A percentile compares a stretch with the other conserved stretches of the same genome.
phyloP scores from a whole-genome alignment of 495 filamentous ascomycete species.

The Penicillium coprophilum region DNA sequence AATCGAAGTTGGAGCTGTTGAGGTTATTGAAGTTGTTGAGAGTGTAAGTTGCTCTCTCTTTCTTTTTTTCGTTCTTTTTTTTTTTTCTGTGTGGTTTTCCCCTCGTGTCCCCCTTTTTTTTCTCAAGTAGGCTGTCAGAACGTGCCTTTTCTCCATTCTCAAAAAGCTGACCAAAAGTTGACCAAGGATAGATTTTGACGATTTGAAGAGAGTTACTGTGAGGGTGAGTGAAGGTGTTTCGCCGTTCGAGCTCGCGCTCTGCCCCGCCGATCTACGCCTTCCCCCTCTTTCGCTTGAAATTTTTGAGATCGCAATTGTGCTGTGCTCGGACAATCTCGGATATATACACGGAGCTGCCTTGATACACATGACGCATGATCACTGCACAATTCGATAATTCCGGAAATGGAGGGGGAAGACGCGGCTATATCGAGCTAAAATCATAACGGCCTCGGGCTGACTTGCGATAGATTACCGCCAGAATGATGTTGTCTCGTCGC shows the following conservation, averaged over 20 bases:
- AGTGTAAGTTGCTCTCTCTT: slow-evolving; percentile 19
- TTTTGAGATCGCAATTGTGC: slow-evolving; percentile 5
- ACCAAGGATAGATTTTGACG: slow-evolving; percentile 22
- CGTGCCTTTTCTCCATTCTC: slow-evolving; percentile 35
- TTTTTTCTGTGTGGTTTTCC: slow-evolving; percentile 11
- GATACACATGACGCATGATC: background rate
- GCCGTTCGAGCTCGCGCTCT: slow-evolving; percentile 9
- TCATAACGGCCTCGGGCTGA: slow-evolving; percentile 16
- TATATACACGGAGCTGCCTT: background rate
- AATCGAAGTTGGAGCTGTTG: slow-evolving; percentile 10
- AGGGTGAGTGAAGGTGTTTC: slow-evolving; percentile 33
- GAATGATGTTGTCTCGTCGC: slow-evolving; percentile 94
- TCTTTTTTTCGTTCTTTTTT: slow-evolving; percentile 8
- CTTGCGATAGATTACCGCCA: slow-evolving; percentile 41
- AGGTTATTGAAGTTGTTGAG: slow-evolving; percentile 22
- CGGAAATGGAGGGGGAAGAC: slow-evolving; percentile 6
- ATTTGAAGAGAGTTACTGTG: slow-evolving; percentile 19
- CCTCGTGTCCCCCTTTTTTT: slow-evolving; percentile 27
- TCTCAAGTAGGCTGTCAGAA: slow-evolving; percentile 36
- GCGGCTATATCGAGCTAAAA: slow-evolving; percentile 14
- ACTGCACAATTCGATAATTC: background rate
- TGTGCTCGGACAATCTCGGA: background rate
- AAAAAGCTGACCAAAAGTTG: slow-evolving; percentile 9
- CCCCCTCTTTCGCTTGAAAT: slow-evolving; percentile 11
- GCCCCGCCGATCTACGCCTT: slow-evolving; percentile 18